Conservation (phyloP, 441 rosid species). For the Pelargonium fulgidum region DNA sequence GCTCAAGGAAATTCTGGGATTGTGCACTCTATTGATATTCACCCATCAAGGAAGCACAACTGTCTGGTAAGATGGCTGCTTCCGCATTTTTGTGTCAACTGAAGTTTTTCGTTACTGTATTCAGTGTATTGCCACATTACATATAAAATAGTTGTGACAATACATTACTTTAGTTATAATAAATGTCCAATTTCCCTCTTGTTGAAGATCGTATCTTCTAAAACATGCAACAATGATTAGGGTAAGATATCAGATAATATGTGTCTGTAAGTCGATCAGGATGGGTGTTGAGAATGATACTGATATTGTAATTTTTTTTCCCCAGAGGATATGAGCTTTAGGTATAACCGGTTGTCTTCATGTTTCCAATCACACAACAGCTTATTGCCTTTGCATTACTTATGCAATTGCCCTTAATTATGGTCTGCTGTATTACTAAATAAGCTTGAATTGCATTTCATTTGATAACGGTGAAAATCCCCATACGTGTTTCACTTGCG, state of each 20-base stretch:
- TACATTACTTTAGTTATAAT: not conserved
- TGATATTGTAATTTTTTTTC: too few species aligned
- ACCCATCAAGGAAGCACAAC: slow-evolving; percentile 82
- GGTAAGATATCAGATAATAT: slow-evolving; percentile 2
- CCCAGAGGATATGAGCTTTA: not conserved
- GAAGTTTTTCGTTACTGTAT: not conserved
- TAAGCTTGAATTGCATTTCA: slow-evolving; percentile 1
- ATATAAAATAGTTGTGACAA: not conserved
- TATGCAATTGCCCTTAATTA: not conserved
- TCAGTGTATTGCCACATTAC: too few species aligned
- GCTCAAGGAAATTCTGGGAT: slow-evolving; percentile 61
- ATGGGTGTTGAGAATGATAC: not conserved
- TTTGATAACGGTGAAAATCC: not conserved
- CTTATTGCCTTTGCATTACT: not conserved
- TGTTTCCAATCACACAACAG: not conserved
- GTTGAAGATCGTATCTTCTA: not conserved
- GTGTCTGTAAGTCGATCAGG: not conserved
- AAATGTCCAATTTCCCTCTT: not conserved
- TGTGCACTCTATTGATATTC: slow-evolving; percentile 79
- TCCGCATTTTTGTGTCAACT: not conserved
- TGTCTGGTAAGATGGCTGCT: slow-evolving; percentile 54
- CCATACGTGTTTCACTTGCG: not conserved
- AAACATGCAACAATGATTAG: not conserved
- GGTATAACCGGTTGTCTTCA: not conserved
- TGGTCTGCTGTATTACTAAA: not conserved